Evolutionary conservation across 169 alveolate genomes (phyloP), one percentile per base, ranked within the genome.

Genomic region (Miamiensis avidus): DNA sequence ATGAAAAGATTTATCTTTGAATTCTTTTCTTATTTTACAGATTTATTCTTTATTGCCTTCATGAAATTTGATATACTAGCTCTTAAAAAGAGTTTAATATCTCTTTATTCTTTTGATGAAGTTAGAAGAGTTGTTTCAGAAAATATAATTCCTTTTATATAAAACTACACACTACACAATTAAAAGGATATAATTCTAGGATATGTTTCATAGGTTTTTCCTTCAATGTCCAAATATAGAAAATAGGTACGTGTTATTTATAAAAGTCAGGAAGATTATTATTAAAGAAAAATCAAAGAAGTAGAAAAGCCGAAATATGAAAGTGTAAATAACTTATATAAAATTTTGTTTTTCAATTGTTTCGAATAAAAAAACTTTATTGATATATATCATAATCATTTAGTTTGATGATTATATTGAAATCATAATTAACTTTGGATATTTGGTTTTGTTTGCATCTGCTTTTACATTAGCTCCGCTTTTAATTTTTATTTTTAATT

Each of bases 401-500:
- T n/a, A 49, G 69, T 85, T 85, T 79, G 89, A 78, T 73, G 89
- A 85, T 79, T 85, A 85, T 34, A 77, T 85, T 31, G 89, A 85
- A 31, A 78, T 85, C 25, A 76, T 85, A n/a, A 74, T 85, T 0
- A 85, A 85, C n/a, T 85, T 85, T 85, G 86, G 89, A 20, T 85
- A 85, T 74, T 72, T 85, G 0, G 69, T 82, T 4, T 74, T 85
- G 20, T 85, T 85, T 33, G 82, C 89, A 20, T 81, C 89, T 25
- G 89, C 89, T 4, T 81, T 78, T 4, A 49, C 82, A 34, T 31
- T 78, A 31, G 85, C 89, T 73, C 86, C 83, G 1, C 65, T 85
- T 26, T 69, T 85, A 31, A 77, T 85, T 25, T 65, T 49, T 4
- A 1, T 73, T 1, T 85, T 85, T 79, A 72, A 78, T 27, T 49